These are phyloP conservation scores for Graphium sp. DNA, from an alignment of 2,329 filamentous ascomycete species.

Conservation along the genomic window DNA sequence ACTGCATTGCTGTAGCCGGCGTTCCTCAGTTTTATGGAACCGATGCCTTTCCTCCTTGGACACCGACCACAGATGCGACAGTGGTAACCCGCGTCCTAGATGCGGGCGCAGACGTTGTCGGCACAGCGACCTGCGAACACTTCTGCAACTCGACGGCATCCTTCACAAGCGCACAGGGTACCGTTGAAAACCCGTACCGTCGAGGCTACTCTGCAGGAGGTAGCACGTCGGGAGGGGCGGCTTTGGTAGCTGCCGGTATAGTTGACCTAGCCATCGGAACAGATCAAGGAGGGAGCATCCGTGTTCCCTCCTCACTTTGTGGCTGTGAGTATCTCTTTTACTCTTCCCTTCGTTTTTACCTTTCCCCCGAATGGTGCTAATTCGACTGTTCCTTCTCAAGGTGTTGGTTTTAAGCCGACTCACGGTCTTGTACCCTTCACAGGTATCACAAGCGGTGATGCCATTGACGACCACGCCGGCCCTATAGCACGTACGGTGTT, in stretches of 20 bases:
- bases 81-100: constrained; percentile 31
- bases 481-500: constrained; percentile 21
- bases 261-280: constrained; percentile 27
- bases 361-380: background rate
- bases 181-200: constrained; percentile 24
- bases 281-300: constrained; percentile 29
- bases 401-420: constrained; percentile 31
- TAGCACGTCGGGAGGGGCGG: constrained; percentile 27
- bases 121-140: constrained; percentile 35
- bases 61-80: constrained; percentile 32
- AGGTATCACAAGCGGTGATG: constrained; percentile 27
- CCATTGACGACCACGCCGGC: constrained; percentile 31
- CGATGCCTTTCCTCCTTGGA: constrained; percentile 30
- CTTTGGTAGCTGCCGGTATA: constrained; percentile 22
- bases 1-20: constrained; percentile 34
- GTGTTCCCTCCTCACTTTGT: constrained; percentile 22
- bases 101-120: constrained; percentile 29
- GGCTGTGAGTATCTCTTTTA: constrained; percentile 10
- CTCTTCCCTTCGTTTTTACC: background rate
- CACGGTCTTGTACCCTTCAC: constrained; percentile 33
- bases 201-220: constrained; percentile 29
- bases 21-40: constrained; percentile 36
- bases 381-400: constrained; percentile 1
- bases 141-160: constrained; percentile 30
- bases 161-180: constrained; percentile 26